A percentile compares a stretch with the other conserved stretches of the same genome.
Evolutionary conservation across 139 green algal genomes (phyloP).

Genomic region (Astrephomene gubernaculifera): DNA sequence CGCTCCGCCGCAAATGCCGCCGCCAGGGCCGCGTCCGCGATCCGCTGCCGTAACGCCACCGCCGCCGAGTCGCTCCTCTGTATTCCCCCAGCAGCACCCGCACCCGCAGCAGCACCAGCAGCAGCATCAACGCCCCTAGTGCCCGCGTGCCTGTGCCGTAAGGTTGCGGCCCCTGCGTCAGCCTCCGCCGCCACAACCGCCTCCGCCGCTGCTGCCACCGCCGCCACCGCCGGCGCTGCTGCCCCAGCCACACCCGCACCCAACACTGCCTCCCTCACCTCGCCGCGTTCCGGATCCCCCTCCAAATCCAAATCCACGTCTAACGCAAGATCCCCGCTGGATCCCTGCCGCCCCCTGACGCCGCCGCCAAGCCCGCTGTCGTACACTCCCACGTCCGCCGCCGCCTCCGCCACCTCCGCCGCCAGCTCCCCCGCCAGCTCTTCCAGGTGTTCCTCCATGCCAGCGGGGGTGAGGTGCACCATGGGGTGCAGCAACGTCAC

Average conservation of each 20-base stretch:
- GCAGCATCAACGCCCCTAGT: too few species aligned
- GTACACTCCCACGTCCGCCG: background rate
- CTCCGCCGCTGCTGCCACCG: too few species aligned
- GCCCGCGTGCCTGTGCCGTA: too few species aligned
- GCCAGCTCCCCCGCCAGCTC: conserved; percentile 39
- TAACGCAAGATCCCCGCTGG: background rate
- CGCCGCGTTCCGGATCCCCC: background rate
- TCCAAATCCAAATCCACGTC: background rate
- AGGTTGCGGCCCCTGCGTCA: too few species aligned
- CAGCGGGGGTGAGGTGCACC: conserved; percentile 20
- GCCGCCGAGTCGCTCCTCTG: too few species aligned
- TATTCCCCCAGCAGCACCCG: too few species aligned
- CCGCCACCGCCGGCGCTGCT: background rate
- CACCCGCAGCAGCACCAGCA: too few species aligned
- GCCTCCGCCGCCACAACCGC: background rate
- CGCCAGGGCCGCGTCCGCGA: conserved; percentile 32
- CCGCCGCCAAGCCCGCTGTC: background rate
- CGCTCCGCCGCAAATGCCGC: conserved; percentile 25
- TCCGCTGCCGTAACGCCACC: conserved; percentile 17
- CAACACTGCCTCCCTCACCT: background rate
- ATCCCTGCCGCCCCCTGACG: background rate
- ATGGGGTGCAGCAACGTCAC: conserved; percentile 26
- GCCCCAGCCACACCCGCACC: background rate
- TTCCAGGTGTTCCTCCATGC: conserved; percentile 36
- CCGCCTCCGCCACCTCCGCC: conserved; percentile 29